phyloP scores from a whole-genome alignment of 169 alveolate species.

The Theileria sp. region DNA sequence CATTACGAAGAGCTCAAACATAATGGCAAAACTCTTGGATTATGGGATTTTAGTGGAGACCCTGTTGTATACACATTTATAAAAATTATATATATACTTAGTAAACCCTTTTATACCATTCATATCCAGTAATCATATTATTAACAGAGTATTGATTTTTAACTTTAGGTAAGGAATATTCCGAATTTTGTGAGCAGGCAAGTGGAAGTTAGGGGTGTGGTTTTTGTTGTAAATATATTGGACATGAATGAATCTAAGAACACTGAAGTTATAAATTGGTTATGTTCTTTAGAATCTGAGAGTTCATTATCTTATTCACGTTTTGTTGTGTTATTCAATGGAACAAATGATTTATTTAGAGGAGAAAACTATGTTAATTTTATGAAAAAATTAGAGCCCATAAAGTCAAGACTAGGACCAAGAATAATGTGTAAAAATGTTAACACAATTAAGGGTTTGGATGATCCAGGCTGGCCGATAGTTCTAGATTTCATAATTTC shows the following conservation, averaged over 20 bases:
- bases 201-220: conserved; percentile 48
- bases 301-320: conserved; percentile 21
- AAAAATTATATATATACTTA: neutral
- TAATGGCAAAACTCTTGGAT: conserved; percentile 29
- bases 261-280: conserved; percentile 33
- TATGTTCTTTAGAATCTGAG: conserved; percentile 31
- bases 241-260: conserved; percentile 36
- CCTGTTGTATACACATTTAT: conserved; percentile 6
- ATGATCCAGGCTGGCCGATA: conserved; percentile 23
- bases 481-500: conserved; percentile 26
- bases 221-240: conserved; percentile 38
- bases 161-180: conserved; percentile 29
- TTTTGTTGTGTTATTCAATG: conserved; percentile 38
- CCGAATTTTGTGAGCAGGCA: conserved; percentile 45
- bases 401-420: conserved; percentile 4
- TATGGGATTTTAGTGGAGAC: conserved; percentile 69
- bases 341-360: neutral
- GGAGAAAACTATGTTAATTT: conserved; percentile 23
- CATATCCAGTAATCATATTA: neutral
- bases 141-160: neutral
- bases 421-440: conserved; percentile 21
- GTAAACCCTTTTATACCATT: neutral
- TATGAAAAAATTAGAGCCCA: conserved; percentile 6
- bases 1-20: conserved; percentile 53
- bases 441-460: conserved; percentile 20